These are phyloP conservation scores for Skeletonema marinoi DNA, from an alignment of 108 stramenopile genomes.

Conservation along the genomic window DNA sequence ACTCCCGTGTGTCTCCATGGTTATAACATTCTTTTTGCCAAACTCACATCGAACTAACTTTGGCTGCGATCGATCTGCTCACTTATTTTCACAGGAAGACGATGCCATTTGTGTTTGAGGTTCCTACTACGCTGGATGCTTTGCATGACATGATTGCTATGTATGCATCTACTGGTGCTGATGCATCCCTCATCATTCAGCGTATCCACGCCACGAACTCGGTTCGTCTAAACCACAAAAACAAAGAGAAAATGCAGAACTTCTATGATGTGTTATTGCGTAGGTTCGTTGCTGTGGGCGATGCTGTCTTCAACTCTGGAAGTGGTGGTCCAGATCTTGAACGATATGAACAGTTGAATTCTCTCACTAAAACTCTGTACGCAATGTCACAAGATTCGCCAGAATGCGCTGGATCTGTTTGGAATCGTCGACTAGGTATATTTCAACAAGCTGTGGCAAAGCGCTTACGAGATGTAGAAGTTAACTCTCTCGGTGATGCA, in stretches of 20 bases:
- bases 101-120: constrained; percentile 93
- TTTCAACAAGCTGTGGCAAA: constrained; percentile 89
- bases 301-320: constrained; percentile 74
- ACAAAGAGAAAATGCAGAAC: constrained; percentile 93
- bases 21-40: constrained; percentile 57
- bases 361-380: constrained; percentile 73
- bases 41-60: constrained; percentile 14
- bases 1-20: constrained; percentile 88
- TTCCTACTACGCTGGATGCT: constrained; percentile 87
- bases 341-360: constrained; percentile 71
- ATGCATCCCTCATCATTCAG: constrained; percentile 82
- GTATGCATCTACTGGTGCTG: constrained; percentile 77
- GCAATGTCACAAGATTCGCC: constrained; percentile 87
- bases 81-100: constrained; percentile 46
- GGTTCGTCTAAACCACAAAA: constrained; percentile 82
- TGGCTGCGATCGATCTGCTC: not conserved
- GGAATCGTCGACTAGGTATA: constrained; percentile 78
- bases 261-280: constrained; percentile 93
- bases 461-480: constrained; percentile 72
- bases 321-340: constrained; percentile 79
- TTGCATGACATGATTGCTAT: constrained; percentile 85
- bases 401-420: constrained; percentile 82
- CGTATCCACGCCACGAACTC: constrained; percentile 85
- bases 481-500: constrained; percentile 55
- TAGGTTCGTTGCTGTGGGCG: constrained; percentile 89